phyloP scores from a whole-genome alignment of 768 basidiomycete genomes.

The Tulasnella sp. region DNA sequence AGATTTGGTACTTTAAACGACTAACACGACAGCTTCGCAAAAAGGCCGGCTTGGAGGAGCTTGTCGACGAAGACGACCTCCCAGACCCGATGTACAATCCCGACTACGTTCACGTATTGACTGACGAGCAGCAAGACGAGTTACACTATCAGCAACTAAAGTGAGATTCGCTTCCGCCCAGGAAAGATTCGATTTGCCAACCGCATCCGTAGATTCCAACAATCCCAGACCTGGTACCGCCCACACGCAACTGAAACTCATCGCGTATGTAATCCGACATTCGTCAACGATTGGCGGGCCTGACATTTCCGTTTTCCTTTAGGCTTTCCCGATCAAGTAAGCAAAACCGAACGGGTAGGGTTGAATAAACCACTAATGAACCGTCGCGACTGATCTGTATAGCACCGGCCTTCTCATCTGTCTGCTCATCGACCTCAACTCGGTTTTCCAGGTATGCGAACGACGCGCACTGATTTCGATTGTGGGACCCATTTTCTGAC shows the following conservation, averaged over 20 bases:
- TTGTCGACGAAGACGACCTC: constrained; percentile 72
- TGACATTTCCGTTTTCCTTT: constrained; percentile 12
- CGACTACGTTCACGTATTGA: constrained; percentile 68
- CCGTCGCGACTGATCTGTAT: background rate
- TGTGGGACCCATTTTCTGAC: constrained; percentile 20
- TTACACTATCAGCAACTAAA: constrained; percentile 46
- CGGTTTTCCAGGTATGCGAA: constrained; percentile 63
- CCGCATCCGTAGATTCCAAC: constrained; percentile 48
- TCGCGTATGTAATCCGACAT: constrained; percentile 26
- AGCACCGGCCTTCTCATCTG: constrained; percentile 72
- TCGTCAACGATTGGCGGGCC: constrained; percentile 11
- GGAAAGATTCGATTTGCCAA: background rate
- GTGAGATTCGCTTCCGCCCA: constrained; percentile 8
- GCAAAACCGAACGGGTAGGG: constrained; percentile 38
- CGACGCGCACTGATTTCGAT: background rate
- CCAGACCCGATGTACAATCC: constrained; percentile 72
- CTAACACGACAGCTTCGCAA: constrained; percentile 55
- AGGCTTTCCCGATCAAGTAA: constrained; percentile 71
- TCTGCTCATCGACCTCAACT: constrained; percentile 69
- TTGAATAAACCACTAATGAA: constrained; percentile 21
- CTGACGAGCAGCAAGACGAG: constrained; percentile 59
- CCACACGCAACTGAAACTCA: constrained; percentile 80
- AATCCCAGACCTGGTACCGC: constrained; percentile 79
- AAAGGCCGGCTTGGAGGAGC: constrained; percentile 60
- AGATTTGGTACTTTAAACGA: constrained; percentile 72